Evolutionary conservation across 2,329 filamentous ascomycete species (phyloP).

Genomic region (Aspergillus sp.): DNA sequence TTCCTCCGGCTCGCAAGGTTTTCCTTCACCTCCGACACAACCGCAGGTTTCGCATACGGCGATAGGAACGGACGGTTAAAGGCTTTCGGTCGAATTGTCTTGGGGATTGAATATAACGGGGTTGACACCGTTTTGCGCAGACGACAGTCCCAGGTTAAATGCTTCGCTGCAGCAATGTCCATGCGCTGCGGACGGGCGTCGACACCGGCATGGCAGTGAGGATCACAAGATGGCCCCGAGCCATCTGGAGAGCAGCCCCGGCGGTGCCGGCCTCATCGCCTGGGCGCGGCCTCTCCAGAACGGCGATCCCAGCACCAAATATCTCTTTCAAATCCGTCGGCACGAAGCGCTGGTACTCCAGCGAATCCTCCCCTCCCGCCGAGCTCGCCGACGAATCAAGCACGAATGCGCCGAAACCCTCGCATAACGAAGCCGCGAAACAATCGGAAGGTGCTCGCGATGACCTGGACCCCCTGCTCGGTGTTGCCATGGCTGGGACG

Average conservation of each 20-base stretch:
- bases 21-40: conserved; percentile 5
- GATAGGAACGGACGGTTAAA: no score
- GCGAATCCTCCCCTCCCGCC: neutral
- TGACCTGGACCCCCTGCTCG: conserved; percentile 10
- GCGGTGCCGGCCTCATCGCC: neutral
- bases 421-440: neutral
- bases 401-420: neutral
- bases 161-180: conserved; percentile 21
- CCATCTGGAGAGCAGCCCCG: neutral
- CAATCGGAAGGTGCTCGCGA: neutral
- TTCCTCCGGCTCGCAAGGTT: conserved; percentile 17
- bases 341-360: conserved; percentile 3
- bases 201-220: conserved; percentile 13
- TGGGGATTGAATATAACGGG: no score
- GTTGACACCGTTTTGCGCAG: neutral
- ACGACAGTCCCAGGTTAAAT: conserved; percentile 10
- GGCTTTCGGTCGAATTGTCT: no score
- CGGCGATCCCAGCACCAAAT: neutral
- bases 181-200: conserved; percentile 16
- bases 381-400: neutral
- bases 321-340: neutral
- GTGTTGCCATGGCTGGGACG: conserved; percentile 14
- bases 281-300: neutral
- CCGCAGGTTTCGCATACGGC: neutral
- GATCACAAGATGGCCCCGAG: conserved; percentile 7